Evolutionary conservation across 1,284 basidiomycete genomes (phyloP).

Genomic region (Apiotrichum siamense): DNA sequence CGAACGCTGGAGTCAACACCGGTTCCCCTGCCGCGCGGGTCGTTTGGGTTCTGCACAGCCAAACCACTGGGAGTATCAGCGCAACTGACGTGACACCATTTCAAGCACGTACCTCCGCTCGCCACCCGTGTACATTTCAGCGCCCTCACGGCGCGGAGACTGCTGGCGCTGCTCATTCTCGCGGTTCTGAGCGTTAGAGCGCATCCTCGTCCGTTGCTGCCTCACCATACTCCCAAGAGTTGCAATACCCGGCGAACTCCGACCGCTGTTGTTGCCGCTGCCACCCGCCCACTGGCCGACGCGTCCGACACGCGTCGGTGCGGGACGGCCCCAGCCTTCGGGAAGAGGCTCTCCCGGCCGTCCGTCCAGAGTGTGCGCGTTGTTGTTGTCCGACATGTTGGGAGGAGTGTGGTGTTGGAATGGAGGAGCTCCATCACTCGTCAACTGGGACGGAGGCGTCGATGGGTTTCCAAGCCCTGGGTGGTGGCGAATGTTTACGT

Average conservation of each 20-base stretch:
- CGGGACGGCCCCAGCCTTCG: constrained; percentile 36
- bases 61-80: constrained; percentile 60
- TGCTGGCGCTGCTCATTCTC: constrained; percentile 37
- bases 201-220: not conserved
- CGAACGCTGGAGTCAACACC: constrained; percentile 23
- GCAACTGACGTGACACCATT: too few species aligned
- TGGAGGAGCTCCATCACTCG: not conserved
- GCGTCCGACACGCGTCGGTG: not conserved
- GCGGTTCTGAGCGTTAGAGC: constrained; percentile 2
- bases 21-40: constrained; percentile 37
- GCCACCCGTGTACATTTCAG: constrained; percentile 64
- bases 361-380: constrained; percentile 29
- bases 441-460: not conserved
- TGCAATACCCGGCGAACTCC: not conserved
- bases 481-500: too few species aligned
- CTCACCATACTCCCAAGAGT: constrained; percentile 22
- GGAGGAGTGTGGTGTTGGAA: not conserved
- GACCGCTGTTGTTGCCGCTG: constrained; percentile 10
- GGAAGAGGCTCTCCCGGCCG: constrained; percentile 30
- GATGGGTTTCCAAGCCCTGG: too few species aligned
- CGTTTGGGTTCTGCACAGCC: constrained; percentile 75
- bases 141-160: constrained; percentile 27
- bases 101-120: constrained; percentile 52
- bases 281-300: constrained; percentile 1
- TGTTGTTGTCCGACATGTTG: constrained; percentile 2